Evolutionary conservation across 2,329 filamentous ascomycete genomes (phyloP).

Genomic region (Tolypocladium tropicale): DNA sequence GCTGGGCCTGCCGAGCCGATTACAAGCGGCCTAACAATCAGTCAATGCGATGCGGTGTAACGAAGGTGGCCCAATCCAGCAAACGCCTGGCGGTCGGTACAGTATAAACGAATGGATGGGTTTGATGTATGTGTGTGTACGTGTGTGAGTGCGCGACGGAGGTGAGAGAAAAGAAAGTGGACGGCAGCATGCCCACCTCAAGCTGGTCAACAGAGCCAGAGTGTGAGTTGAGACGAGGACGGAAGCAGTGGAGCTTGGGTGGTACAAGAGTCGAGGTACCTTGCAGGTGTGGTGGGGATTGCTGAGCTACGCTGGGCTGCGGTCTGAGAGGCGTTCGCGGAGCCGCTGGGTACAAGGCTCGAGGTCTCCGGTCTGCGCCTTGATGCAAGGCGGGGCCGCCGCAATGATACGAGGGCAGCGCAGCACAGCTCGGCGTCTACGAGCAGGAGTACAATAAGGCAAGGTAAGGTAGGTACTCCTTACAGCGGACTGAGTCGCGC

Average conservation of each 20-base stretch:
- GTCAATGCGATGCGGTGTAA: neutral
- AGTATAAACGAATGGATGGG: neutral
- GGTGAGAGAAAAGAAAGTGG: neutral
- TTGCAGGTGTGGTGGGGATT: neutral
- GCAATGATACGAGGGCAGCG: neutral
- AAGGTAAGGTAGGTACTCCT: too few species aligned
- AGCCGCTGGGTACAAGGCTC: neutral
- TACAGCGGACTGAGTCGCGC: too few species aligned
- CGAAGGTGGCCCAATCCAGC: neutral
- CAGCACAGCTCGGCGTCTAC: neutral
- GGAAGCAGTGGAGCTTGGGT: neutral
- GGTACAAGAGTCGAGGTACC: neutral
- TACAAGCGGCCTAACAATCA: neutral
- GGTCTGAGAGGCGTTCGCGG: neutral
- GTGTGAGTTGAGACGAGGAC: neutral
- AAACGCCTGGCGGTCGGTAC: neutral
- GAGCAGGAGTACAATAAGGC: too few species aligned
- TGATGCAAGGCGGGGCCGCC: neutral
- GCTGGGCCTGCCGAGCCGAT: conserved; percentile 1
- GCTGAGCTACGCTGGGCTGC: neutral
- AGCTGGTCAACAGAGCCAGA: neutral
- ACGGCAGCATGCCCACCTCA: neutral
- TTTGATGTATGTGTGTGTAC: neutral
- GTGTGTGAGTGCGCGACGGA: neutral
- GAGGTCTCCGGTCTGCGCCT: neutral